Percentiles rank a stretch among this genome's conserved stretches.
Conservation (phyloP, 2,329 filamentous ascomycete species). For the Zymoseptoria passerinii region DNA sequence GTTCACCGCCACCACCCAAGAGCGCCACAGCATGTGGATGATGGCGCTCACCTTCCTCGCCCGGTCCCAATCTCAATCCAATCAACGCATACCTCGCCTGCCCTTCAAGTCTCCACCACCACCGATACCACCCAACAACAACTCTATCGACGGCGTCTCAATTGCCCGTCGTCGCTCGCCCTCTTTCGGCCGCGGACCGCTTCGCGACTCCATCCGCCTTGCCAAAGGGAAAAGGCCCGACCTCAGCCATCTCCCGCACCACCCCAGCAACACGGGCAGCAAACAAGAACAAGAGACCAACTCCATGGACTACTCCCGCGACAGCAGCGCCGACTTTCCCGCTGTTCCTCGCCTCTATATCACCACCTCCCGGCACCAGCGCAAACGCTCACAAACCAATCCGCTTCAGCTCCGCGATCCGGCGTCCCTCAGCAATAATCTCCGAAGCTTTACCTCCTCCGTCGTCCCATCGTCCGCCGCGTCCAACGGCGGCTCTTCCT, state of each 20-base stretch:
- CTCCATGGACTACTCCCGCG: constrained; percentile 25
- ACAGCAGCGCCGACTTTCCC: constrained; percentile 62
- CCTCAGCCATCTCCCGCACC: constrained; percentile 11
- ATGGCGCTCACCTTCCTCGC: constrained; percentile 91
- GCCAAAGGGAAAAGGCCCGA: constrained; percentile 56
- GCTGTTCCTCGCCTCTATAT: constrained; percentile 62
- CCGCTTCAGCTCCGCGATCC: constrained; percentile 46
- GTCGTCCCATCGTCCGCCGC: constrained; percentile 34
- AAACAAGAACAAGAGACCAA: background rate
- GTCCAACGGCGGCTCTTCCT: constrained; percentile 15
- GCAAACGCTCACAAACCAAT: constrained; percentile 84
- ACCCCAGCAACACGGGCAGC: background rate
- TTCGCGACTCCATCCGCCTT: constrained; percentile 82
- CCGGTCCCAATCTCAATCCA: constrained; percentile 50
- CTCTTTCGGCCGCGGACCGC: constrained; percentile 44
- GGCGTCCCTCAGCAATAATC: constrained; percentile 56
- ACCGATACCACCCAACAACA: constrained; percentile 5
- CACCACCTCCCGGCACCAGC: constrained; percentile 54
- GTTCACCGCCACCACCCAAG: constrained; percentile 74
- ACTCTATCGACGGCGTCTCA: constrained; percentile 22
- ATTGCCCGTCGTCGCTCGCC: constrained; percentile 25
- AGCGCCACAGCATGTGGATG: constrained; percentile 91
- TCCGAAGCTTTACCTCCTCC: constrained; percentile 65
- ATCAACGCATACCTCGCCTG: constrained; percentile 7
- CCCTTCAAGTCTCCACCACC: constrained; percentile 19